Conservation (phyloP, 1,284 basidiomycete species). For the Malassezia sympodialis region DNA sequence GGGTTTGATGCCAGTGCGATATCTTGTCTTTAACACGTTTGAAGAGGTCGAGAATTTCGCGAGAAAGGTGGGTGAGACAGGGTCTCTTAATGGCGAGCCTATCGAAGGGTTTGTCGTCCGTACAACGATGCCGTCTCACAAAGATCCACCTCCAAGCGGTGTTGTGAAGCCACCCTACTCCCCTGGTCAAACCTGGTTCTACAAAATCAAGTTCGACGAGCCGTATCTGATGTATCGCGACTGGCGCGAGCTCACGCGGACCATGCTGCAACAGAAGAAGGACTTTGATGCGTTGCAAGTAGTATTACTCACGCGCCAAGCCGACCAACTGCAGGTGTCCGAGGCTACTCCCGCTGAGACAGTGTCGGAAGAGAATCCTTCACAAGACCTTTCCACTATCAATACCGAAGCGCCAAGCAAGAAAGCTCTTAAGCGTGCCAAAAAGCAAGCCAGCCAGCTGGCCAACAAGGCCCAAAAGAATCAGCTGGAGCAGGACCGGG, state of each 20-base stretch:
- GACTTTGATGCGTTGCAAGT: conserved; percentile 20
- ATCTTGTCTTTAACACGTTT: conserved; percentile 58
- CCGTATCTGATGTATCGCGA: conserved; percentile 97
- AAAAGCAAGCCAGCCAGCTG: conserved; percentile 5
- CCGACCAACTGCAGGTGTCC: not conserved
- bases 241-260: conserved; percentile 87
- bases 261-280: conserved; percentile 34
- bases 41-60: conserved; percentile 66
- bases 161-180: conserved; percentile 35
- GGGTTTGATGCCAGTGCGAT: conserved; percentile 78
- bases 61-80: conserved; percentile 59
- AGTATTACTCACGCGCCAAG: not conserved
- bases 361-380: not conserved
- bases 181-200: conserved; percentile 80
- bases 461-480: not conserved
- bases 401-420: conserved; percentile 14
- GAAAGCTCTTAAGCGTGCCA: conserved; percentile 19
- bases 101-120: conserved; percentile 91
- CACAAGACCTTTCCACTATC: not conserved
- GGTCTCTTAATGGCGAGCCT: conserved; percentile 68
- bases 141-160: not conserved
- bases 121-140: conserved; percentile 30
- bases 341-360: not conserved
- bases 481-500: not conserved
- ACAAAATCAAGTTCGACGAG: conserved; percentile 98